phyloP scores from a whole-genome alignment of 2,329 filamentous ascomycete species.

The Fonsecaea nubica region DNA sequence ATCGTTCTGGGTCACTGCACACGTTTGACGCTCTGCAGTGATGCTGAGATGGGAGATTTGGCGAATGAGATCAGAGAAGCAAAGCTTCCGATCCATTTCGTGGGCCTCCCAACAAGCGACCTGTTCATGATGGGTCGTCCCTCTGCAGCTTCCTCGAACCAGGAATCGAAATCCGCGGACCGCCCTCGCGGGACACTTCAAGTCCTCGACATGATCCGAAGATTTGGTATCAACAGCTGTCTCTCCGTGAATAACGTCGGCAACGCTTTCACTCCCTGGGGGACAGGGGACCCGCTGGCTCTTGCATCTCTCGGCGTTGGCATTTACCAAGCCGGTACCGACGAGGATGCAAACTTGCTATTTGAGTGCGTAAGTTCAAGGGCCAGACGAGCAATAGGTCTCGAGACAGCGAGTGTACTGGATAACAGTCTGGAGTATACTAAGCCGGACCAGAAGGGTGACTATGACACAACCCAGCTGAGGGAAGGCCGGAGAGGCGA shows the following conservation, averaged over 20 bases:
- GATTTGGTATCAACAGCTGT: constrained; percentile 64
- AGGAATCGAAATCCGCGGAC: constrained; percentile 39
- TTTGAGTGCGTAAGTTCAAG: constrained; percentile 61
- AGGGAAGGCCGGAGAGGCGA: constrained; percentile 31
- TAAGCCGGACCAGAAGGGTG: constrained; percentile 42
- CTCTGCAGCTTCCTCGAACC: constrained; percentile 7
- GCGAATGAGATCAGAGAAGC: constrained; percentile 54
- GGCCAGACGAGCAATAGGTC: constrained; percentile 48
- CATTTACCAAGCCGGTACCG: constrained; percentile 71
- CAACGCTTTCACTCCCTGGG: constrained; percentile 76
- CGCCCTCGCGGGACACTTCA: constrained; percentile 66
- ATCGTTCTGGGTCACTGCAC: constrained; percentile 73
- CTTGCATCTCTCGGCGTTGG: constrained; percentile 69
- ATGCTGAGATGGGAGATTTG: constrained; percentile 59
- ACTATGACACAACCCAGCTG: constrained; percentile 29
- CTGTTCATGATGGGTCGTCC: constrained; percentile 71
- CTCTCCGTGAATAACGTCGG: constrained; percentile 75
- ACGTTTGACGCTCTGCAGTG: constrained; percentile 63
- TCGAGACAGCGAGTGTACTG: constrained; percentile 31
- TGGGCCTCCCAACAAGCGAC: constrained; percentile 74
- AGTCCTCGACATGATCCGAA: constrained; percentile 65
- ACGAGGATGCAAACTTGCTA: constrained; percentile 63
- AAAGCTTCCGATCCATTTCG: constrained; percentile 67
- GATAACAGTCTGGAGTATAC: constrained; percentile 9
- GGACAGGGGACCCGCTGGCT: constrained; percentile 68